Percentiles rank a stretch among this genome's conserved stretches.
phyloP scores from a whole-genome alignment of 2,329 filamentous ascomycete genomes.

The Fusarium euwallaceae region DNA sequence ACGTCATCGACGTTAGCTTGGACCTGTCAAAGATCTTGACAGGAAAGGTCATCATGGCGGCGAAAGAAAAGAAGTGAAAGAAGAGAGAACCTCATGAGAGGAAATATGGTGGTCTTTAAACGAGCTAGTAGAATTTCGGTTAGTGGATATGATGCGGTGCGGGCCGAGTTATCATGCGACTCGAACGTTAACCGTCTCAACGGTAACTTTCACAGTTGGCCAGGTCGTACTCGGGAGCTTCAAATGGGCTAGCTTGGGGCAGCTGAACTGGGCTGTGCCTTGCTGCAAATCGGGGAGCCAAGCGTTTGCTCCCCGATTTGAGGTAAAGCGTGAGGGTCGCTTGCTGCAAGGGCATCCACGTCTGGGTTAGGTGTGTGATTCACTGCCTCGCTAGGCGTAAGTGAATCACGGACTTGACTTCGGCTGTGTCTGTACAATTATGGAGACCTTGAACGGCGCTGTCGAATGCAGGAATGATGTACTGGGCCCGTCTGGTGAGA shows the following conservation, averaged over 20 bases:
- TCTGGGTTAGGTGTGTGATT: background rate
- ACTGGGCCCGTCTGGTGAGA: background rate
- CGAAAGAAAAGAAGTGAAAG: background rate
- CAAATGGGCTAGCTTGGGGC: background rate
- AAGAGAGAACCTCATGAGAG: background rate
- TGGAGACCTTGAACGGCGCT: background rate
- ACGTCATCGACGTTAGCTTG: background rate
- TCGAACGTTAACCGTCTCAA: constrained; percentile 6
- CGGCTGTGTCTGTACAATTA: background rate
- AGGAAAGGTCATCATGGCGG: background rate
- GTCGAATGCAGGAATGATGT: background rate
- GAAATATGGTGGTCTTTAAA: background rate
- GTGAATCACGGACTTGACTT: background rate
- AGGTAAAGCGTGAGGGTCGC: background rate
- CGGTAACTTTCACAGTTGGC: background rate
- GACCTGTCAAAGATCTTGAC: background rate
- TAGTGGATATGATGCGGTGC: constrained; percentile 21
- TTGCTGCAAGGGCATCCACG: background rate
- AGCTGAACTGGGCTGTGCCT: background rate
- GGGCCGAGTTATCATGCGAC: constrained; percentile 29
- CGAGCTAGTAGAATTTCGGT: background rate
- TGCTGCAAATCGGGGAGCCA: background rate
- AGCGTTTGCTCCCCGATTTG: background rate
- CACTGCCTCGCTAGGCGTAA: background rate
- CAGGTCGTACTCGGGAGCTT: background rate